A percentile compares a stretch with the other conserved stretches of the same genome.
Conservation (phyloP, 768 basidiomycete genomes). For the Mycena sanguinolenta region DNA sequence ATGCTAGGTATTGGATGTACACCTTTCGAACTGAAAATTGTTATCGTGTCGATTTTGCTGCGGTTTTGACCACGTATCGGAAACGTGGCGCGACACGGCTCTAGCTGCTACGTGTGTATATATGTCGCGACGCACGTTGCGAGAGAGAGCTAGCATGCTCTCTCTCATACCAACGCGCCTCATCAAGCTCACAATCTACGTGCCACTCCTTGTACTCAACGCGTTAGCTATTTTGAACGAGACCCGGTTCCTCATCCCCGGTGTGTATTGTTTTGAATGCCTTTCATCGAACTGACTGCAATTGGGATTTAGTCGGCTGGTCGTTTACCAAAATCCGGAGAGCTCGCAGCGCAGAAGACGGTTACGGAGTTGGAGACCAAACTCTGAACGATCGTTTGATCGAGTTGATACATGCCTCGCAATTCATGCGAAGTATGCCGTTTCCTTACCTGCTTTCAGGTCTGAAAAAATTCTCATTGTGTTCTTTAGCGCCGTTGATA, state of each 20-base stretch:
- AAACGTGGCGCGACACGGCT: background rate
- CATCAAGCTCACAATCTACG: constrained; percentile 1
- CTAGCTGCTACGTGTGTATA: background rate
- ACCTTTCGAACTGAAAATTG: no score
- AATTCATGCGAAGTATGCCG: constrained; percentile 4
- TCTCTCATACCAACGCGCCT: constrained; percentile 3
- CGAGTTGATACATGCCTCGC: constrained; percentile 9
- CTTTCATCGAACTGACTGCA: no score
- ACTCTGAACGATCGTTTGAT: background rate
- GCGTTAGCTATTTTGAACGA: constrained; percentile 9
- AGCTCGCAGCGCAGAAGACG: background rate
- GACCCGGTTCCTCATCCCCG: background rate
- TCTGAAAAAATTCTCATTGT: background rate
- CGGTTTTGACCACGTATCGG: background rate
- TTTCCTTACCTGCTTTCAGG: background rate
- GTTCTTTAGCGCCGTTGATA: background rate
- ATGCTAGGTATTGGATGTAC: no score
- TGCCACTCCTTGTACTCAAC: constrained; percentile 9
- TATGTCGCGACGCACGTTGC: no score
- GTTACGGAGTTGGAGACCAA: background rate
- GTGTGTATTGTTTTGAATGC: no score
- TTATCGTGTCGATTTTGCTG: no score
- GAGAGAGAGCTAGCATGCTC: background rate
- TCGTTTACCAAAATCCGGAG: background rate
- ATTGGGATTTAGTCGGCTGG: constrained; percentile 1